These are phyloP conservation scores for Pouteria glomerata DNA, from an alignment of 148 eudicot genomes.

Conservation along the genomic window DNA sequence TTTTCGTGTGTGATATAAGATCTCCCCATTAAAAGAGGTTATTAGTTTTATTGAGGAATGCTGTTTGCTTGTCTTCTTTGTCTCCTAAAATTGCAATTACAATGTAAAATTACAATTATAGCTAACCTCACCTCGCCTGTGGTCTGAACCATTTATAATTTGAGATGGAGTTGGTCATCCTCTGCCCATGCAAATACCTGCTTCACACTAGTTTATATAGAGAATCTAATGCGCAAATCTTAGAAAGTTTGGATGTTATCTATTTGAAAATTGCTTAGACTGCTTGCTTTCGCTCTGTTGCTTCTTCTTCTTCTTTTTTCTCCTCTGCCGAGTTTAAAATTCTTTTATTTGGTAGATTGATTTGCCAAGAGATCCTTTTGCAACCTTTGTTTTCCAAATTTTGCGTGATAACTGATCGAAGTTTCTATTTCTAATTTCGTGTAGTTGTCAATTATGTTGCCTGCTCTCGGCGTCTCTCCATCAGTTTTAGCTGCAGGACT, in stretches of 20 bases:
- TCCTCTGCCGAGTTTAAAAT: no score
- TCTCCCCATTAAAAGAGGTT: background rate
- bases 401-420: conserved; percentile 8
- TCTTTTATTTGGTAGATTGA: background rate
- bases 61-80: no score
- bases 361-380: background rate
- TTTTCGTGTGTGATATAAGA: background rate
- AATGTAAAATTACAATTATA: no score
- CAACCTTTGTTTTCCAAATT: background rate
- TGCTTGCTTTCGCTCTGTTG: no score
- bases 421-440: conserved; percentile 16
- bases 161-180: no score
- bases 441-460: conserved; percentile 97
- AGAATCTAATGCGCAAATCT: background rate
- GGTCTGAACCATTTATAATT: no score
- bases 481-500: conserved; percentile 90
- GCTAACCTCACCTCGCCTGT: no score
- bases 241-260: background rate
- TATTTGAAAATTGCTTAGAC: no score
- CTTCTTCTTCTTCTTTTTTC: background rate
- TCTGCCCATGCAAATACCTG: no score
- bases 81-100: no score
- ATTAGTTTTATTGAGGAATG: background rate
- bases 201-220: background rate
- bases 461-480: background rate